Percentiles rank a stretch among this genome's conserved stretches.
Conservation (phyloP, 768 basidiomycete genomes). For the Rhodocollybia butyracea region DNA sequence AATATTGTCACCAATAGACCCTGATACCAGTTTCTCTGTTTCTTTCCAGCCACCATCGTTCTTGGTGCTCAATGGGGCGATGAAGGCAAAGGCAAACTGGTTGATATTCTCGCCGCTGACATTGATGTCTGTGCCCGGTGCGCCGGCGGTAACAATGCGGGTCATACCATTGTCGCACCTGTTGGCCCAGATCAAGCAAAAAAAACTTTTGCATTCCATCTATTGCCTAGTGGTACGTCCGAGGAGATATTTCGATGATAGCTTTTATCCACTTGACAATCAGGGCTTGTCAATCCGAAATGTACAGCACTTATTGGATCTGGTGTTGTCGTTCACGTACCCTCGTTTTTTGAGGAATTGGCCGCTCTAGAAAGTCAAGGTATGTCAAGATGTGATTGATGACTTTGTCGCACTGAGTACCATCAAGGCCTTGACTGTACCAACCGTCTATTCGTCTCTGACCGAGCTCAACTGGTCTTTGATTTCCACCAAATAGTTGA, state of each 20-base stretch:
- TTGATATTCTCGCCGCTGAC: slow-evolving; percentile 90
- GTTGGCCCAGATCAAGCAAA: slow-evolving; percentile 61
- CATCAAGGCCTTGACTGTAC: slow-evolving; percentile 77
- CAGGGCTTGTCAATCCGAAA: slow-evolving; percentile 70
- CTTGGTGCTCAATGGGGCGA: slow-evolving; percentile 92
- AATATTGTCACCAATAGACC: background rate
- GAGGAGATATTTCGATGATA: slow-evolving; percentile 23
- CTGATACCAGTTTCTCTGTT: background rate
- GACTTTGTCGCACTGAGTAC: background rate
- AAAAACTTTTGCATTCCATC: slow-evolving; percentile 92
- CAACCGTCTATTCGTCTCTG: slow-evolving; percentile 85
- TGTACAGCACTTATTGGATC: slow-evolving; percentile 88
- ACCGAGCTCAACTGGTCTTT: slow-evolving; percentile 95
- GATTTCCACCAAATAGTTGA: slow-evolving; percentile 99
- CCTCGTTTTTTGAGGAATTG: slow-evolving; percentile 91
- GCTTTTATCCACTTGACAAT: slow-evolving; percentile 39
- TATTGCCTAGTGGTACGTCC: slow-evolving; percentile 75
- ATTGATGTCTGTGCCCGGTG: slow-evolving; percentile 93
- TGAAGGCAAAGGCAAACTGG: slow-evolving; percentile 94
- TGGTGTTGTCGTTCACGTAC: slow-evolving; percentile 95
- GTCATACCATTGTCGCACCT: slow-evolving; percentile 93
- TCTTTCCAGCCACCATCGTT: slow-evolving; percentile 73
- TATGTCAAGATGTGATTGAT: slow-evolving; percentile 43
- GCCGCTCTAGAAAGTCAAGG: slow-evolving; percentile 75
- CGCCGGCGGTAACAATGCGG: slow-evolving; percentile 98